Base-by-base conservation (phyloP, 257 asterid genomes). In the Solanum neorickii region DNA sequence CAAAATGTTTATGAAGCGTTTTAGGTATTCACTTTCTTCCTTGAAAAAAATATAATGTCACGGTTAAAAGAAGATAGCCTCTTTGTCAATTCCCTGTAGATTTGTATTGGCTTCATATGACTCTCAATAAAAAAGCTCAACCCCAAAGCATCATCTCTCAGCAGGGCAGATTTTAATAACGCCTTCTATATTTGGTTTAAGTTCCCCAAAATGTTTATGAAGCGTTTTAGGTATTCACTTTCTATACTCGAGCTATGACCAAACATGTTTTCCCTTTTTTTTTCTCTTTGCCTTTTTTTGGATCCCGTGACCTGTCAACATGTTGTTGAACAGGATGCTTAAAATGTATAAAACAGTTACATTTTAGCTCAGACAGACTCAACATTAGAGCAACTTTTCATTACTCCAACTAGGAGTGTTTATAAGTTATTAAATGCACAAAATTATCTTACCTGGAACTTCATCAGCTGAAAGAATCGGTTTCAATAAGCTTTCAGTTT, bases 401-500 rank as follows among this genome's bases (percentile, higher is more conserved):
- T 18, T 56, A 56, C 65, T 56, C 65, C 25, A 20, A 18, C 65
- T 20, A 56, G 20, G 11, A 41, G 59, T 21, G 49, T 41, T 75
- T 76, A 41, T 6, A 25, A 78, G 41, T 25, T 33, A 27, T 29
- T 29, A 27, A 49, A 80, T 49, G 65, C 65, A 29, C 44, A 80
- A 10, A 27, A 56, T 56, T 56, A 20, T 20, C 62, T 86, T 86
- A 97, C 99, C 98, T 74, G 93, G 91, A 89, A 92, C 89, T 94
- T 96, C 98, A 77, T 94, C 99, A 65, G 92, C 92, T 74, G 95
- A 92, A 89, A 93, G 92, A 89, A 96, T 90, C 84, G 98, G 98
- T 87, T 92, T 95, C 87, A 96, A 89, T 90, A 97, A 91, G 89
- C 96, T 94, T 91, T 97, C 98, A 18, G 98, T 93, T 92, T 95